Evolutionary conservation across 441 rosid genomes (phyloP), one percentile per base, ranked within the genome.

Genomic region (Mallotus japonicus): DNA sequence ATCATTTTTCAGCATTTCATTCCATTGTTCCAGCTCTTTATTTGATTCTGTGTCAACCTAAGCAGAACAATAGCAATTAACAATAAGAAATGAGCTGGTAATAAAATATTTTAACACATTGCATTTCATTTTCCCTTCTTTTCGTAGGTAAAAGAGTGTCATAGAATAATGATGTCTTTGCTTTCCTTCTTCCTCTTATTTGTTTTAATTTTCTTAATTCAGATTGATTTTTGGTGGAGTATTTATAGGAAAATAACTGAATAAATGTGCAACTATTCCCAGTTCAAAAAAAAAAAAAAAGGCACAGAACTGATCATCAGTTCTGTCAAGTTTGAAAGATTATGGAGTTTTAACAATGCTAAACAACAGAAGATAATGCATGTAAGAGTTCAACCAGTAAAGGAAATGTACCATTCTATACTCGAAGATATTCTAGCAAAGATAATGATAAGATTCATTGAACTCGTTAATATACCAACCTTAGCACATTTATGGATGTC

Each of bases 21-120:
- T 92, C 98, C 99, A 93, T 69, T 92, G 97, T 83, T 93, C 99
- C 77, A 96, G 78, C 80, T 96, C 99, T 85, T 85, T 93, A 82
- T 83, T 90, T 75, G 92, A 87, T 75, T 93, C 98, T 17, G 87
- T 85, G 82, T 93, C 98, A 80, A 89, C 85, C 99, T 96, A 87
- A 70, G 74, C 34, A 76, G 63, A 69, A 69, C 42, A 80, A 65
- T 72, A 44, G 49, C 62, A 75, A 14, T 46, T 75, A 51, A 68
- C 4, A 17, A 11, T 60, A 69, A 68, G 59, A 58, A 4, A 24
- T 17, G 61, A 20, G 24, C 46, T 19, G 19, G 49, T 16, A 46
- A 37, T 6, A 68, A 46, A 42, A 60, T 42, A 51, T 19, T 40
- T 72, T 19, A 6, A 4, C 5, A 14, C 40, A 24, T 37, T 37